phyloP scores from a whole-genome alignment of 2,329 filamentous ascomycete species.

The Phoma sp. region DNA sequence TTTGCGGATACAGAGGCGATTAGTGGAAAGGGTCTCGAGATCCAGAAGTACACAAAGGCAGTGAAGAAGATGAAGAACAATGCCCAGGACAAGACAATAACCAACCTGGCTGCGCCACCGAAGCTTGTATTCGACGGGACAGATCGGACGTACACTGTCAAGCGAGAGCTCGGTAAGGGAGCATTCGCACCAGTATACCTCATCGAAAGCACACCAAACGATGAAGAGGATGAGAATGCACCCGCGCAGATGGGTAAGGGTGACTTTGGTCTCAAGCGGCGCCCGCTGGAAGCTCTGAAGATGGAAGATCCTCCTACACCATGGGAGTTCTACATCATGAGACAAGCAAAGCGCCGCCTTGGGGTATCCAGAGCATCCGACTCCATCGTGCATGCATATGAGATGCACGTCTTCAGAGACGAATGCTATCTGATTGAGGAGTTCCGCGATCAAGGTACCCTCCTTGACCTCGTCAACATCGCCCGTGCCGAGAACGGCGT shows the following conservation, averaged over 20 bases:
- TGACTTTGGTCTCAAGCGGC: slow-evolving; percentile 65
- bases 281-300: slow-evolving; percentile 82
- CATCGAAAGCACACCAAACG: slow-evolving; percentile 73
- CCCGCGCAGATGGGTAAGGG: slow-evolving; percentile 68
- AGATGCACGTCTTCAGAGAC: slow-evolving; percentile 89
- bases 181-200: slow-evolving; percentile 97
- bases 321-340: slow-evolving; percentile 98
- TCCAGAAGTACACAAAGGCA: slow-evolving; percentile 81
- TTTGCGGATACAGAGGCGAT: slow-evolving; percentile 72
- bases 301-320: slow-evolving; percentile 88
- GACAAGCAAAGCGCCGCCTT: slow-evolving; percentile 78
- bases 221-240: slow-evolving; percentile 52
- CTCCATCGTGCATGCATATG: slow-evolving; percentile 82
- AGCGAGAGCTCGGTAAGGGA: slow-evolving; percentile 86
- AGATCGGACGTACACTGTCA: slow-evolving; percentile 75
- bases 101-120: slow-evolving; percentile 66
- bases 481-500: slow-evolving; percentile 76
- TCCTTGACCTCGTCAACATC: slow-evolving; percentile 93
- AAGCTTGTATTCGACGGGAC: slow-evolving; percentile 72
- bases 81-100: slow-evolving; percentile 66
- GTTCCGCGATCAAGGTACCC: slow-evolving; percentile 85
- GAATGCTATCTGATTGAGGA: slow-evolving; percentile 91
- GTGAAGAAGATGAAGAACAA: slow-evolving; percentile 63
- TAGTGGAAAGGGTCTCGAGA: slow-evolving; percentile 74
- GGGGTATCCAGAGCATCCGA: slow-evolving; percentile 74